Evolutionary conservation across 768 basidiomycete species (phyloP).

Genomic region (Suillus fuscotomentosus): DNA sequence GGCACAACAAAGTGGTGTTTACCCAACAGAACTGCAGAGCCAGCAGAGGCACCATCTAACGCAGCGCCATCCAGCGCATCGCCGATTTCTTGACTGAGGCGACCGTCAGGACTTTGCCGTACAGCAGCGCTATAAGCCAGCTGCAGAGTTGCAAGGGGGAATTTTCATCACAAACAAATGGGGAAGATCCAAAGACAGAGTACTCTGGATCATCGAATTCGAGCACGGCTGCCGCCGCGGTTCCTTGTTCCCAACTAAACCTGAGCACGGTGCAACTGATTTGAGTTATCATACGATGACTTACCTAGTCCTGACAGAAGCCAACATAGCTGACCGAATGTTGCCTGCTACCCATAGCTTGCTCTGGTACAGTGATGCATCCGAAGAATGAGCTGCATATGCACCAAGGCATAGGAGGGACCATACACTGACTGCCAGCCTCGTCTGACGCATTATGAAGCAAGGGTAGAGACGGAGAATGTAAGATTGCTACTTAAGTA

Average conservation of each 20-base stretch:
- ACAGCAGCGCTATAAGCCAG: constrained; percentile 26
- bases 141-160: constrained; percentile 21
- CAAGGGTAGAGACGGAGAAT: background rate
- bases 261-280: background rate
- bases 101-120: constrained; percentile 25
- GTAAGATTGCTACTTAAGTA: background rate
- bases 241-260: constrained; percentile 30
- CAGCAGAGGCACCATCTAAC: constrained; percentile 28
- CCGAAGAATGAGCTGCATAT: background rate
- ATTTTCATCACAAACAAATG: constrained; percentile 15
- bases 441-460: background rate
- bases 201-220: constrained; percentile 25
- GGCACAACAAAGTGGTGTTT: background rate
- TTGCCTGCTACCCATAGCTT: background rate
- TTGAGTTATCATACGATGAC: background rate
- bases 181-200: constrained; percentile 22
- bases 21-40: constrained; percentile 24
- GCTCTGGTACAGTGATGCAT: constrained; percentile 5
- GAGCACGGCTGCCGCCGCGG: constrained; percentile 22
- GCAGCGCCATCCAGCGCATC: constrained; percentile 28
- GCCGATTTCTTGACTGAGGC: constrained; percentile 25
- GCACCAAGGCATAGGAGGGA: constrained; percentile 3
- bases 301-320: constrained; percentile 27
- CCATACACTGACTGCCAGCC: background rate
- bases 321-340: constrained; percentile 21